Percentiles rank a stretch among this genome's conserved stretches.
These are phyloP conservation scores for Aureobasidium uvarum DNA, from an alignment of 2,329 filamentous ascomycete genomes.

Conservation along the genomic window DNA sequence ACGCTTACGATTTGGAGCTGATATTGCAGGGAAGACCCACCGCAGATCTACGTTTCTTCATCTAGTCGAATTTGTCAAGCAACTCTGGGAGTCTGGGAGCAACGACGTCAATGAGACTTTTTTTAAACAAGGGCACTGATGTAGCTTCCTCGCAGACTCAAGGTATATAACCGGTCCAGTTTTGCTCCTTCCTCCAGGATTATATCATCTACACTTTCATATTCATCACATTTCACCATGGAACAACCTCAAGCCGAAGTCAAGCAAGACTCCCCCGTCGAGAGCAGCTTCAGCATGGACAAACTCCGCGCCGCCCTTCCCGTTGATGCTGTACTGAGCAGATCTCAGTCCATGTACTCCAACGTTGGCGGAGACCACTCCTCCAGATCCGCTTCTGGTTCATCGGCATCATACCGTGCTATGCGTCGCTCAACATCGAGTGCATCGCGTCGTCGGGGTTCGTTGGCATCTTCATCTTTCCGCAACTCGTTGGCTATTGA, in stretches of 20 bases:
- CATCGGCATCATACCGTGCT: not conserved
- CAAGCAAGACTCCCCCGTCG: conserved; percentile 9
- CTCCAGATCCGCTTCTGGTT: conserved; percentile 13
- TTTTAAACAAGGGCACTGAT: not conserved
- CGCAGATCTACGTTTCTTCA: not conserved
- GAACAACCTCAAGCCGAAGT: conserved; percentile 5
- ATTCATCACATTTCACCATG: not conserved
- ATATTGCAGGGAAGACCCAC: conserved; percentile 1
- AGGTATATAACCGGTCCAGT: not conserved
- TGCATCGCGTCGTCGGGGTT: conserved; percentile 29
- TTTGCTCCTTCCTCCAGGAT: not conserved
- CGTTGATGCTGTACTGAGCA: conserved; percentile 20
- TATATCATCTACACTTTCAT: not conserved
- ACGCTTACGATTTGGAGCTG: conserved; percentile 5
- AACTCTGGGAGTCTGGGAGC: not conserved
- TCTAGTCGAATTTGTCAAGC: conserved; percentile 13
- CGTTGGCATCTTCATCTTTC: conserved; percentile 34
- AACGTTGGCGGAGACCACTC: not conserved
- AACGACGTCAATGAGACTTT: conserved; percentile 8
- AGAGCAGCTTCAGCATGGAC: conserved; percentile 13
- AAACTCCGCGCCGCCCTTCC: conserved; percentile 22
- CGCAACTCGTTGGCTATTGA: conserved; percentile 36
- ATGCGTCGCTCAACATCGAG: conserved; percentile 11
- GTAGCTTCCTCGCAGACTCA: not conserved
- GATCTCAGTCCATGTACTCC: conserved; percentile 22